These are phyloP conservation scores for Raphanus hybrid DNA, from an alignment of 441 rosid genomes.

Conservation along the genomic window DNA sequence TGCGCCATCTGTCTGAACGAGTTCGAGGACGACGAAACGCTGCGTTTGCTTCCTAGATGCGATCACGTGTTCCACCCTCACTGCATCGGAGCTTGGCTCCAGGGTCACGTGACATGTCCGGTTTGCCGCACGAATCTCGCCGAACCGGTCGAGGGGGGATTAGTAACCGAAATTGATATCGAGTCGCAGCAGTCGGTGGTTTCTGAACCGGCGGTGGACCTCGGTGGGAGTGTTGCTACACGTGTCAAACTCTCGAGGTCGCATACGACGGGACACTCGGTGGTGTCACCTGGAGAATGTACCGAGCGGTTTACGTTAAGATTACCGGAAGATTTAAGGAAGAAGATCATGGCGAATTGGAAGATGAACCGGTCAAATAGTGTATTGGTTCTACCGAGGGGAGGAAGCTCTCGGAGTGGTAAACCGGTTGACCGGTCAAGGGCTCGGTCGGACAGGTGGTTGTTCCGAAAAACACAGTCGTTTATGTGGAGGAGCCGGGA, in stretches of 20 bases:
- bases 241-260: conserved; percentile 61
- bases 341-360: conserved; percentile 57
- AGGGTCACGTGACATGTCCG: conserved; percentile 84
- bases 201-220: conserved; percentile 45
- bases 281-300: conserved; percentile 78
- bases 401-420: conserved; percentile 52
- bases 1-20: conserved; percentile 92
- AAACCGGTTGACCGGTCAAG: conserved; percentile 29
- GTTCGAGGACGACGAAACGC: conserved; percentile 87
- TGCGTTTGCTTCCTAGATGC: conserved; percentile 90
- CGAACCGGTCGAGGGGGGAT: conserved; percentile 21
- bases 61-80: conserved; percentile 89
- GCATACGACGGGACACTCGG: conserved; percentile 84
- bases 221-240: conserved; percentile 28
- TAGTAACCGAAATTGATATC: conserved; percentile 40
- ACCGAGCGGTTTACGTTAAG: conserved; percentile 78
- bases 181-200: conserved; percentile 49
- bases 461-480: conserved; percentile 38
- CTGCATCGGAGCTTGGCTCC: conserved; percentile 84
- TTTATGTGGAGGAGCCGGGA: conserved; percentile 39
- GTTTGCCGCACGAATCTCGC: conserved; percentile 85
- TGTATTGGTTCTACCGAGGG: conserved; percentile 37
- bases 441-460: conserved; percentile 39
- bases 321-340: conserved; percentile 77
- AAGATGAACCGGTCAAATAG: conserved; percentile 64